Percentiles rank a stretch among this genome's conserved stretches.
Conservation (phyloP, 1,284 basidiomycete genomes). For the Melampsora larici-populina region DNA sequence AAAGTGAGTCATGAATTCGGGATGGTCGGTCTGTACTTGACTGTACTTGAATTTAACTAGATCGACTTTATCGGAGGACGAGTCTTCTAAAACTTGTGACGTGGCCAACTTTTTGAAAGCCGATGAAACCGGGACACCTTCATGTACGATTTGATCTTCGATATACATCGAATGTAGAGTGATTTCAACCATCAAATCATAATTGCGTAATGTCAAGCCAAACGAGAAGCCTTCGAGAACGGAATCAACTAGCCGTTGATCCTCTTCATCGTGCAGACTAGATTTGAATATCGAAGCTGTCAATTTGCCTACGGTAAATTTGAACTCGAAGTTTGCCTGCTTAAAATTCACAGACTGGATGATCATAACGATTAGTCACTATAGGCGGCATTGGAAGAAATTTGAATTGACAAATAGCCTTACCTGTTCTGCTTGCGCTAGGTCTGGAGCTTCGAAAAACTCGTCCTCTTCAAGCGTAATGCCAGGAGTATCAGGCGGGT, state of each 20-base stretch:
- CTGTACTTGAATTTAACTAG: slow-evolving; percentile 80
- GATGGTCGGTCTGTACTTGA: slow-evolving; percentile 76
- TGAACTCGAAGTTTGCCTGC: slow-evolving; percentile 82
- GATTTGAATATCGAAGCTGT: slow-evolving; percentile 76
- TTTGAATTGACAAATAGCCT: not conserved
- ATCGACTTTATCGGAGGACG: slow-evolving; percentile 58
- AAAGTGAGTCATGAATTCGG: slow-evolving; percentile 76
- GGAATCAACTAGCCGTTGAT: slow-evolving; percentile 74
- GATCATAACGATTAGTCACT: not conserved
- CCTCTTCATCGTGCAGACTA: slow-evolving; percentile 57
- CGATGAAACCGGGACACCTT: slow-evolving; percentile 54
- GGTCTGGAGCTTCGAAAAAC: slow-evolving; percentile 74
- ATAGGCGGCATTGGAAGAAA: not conserved
- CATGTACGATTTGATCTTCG: slow-evolving; percentile 66
- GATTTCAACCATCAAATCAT: slow-evolving; percentile 82
- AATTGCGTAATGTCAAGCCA: slow-evolving; percentile 70
- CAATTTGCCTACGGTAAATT: slow-evolving; percentile 85
- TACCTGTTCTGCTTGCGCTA: slow-evolving; percentile 61
- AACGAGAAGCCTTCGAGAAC: slow-evolving; percentile 76
- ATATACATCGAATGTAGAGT: slow-evolving; percentile 66
- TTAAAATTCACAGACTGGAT: slow-evolving; percentile 62
- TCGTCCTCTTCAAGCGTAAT: slow-evolving; percentile 58
- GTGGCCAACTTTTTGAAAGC: slow-evolving; percentile 67
- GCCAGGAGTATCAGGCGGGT: not conserved
- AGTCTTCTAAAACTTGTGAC: slow-evolving; percentile 61